Conservation (phyloP, 805 yeast species). For the Kazachstania viticola region DNA sequence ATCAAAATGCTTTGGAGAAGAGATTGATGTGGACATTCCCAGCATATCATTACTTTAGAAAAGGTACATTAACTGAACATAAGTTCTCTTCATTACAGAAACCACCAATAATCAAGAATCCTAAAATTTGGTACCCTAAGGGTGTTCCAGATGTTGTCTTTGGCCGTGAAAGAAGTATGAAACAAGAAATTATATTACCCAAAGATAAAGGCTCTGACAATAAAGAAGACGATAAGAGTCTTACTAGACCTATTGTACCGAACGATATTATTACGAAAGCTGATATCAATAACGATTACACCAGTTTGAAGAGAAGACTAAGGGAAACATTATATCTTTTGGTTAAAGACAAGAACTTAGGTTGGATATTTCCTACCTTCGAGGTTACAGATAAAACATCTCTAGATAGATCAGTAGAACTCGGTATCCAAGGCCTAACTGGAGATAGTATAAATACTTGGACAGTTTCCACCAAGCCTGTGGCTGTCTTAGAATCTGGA, state of each 20-base stretch:
- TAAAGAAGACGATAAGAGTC: constrained; percentile 37
- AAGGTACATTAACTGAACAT: constrained; percentile 82
- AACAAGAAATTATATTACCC: constrained; percentile 72
- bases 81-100: constrained; percentile 63
- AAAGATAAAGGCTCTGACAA: constrained; percentile 38
- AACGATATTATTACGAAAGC: constrained; percentile 70
- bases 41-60: constrained; percentile 78
- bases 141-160: constrained; percentile 82
- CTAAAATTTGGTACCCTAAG: constrained; percentile 65
- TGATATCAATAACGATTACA: constrained; percentile 48
- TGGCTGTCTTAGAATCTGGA: constrained; percentile 38
- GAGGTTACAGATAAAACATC: constrained; percentile 33
- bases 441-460: constrained; percentile 73
- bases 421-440: constrained; percentile 59
- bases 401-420: constrained; percentile 63
- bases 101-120: constrained; percentile 61
- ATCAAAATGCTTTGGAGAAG: constrained; percentile 77
- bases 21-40: constrained; percentile 98
- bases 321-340: constrained; percentile 71
- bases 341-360: constrained; percentile 34
- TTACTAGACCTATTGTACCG: constrained; percentile 56
- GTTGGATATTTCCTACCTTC: constrained; percentile 81
- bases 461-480: constrained; percentile 85
- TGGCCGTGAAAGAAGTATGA: constrained; percentile 76
- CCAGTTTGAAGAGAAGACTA: constrained; percentile 68